Percentiles rank a stretch among this genome's conserved stretches.
Conservation (phyloP, 768 basidiomycete genomes). For the Amanita rubescens region DNA sequence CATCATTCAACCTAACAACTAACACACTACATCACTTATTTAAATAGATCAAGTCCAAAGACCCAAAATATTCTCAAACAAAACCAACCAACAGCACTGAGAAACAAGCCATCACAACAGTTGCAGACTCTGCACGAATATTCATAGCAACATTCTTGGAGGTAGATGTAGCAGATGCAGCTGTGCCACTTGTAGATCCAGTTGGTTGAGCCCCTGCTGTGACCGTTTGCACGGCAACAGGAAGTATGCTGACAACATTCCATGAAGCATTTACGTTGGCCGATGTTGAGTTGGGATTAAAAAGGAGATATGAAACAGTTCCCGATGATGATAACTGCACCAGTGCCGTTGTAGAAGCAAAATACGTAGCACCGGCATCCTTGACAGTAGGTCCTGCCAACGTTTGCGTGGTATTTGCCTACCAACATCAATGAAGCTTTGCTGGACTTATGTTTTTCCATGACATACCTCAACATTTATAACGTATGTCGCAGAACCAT, state of each 20-base stretch:
- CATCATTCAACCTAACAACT: no score
- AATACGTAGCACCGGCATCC: conserved; percentile 55
- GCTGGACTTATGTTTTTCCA: background rate
- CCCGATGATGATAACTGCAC: conserved; percentile 64
- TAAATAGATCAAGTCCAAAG: no score
- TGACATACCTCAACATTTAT: conserved; percentile 55
- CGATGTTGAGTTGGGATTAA: conserved; percentile 37
- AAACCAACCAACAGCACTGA: background rate
- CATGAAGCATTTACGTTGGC: conserved; percentile 38
- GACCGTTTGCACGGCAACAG: conserved; percentile 31
- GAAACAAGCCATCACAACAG: background rate
- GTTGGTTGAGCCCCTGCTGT: background rate
- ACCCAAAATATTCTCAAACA: background rate
- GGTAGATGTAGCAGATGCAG: background rate
- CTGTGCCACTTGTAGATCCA: background rate
- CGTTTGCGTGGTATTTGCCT: conserved; percentile 59
- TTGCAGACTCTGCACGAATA: background rate
- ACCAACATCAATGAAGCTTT: background rate
- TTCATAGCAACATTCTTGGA: background rate
- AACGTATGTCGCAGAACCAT: conserved; percentile 63
- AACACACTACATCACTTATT: no score
- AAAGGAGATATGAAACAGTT: conserved; percentile 53
- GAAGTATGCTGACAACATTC: conserved; percentile 38
- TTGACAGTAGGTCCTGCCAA: conserved; percentile 54
- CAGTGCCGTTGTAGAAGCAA: conserved; percentile 51